Evolutionary conservation across 305 asterid genomes (phyloP).

Genomic region (Fraxinus sp.): DNA sequence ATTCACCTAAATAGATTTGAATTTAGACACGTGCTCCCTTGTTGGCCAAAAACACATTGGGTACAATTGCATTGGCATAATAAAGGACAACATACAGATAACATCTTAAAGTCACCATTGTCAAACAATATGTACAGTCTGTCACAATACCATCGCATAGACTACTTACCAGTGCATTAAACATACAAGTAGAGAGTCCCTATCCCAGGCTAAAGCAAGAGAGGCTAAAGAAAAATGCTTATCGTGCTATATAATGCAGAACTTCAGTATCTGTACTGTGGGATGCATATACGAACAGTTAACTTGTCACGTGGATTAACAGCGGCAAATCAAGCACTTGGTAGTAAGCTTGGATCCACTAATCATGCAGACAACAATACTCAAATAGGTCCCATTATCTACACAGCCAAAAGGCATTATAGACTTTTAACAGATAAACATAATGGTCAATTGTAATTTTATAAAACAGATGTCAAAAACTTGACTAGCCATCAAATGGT

Average conservation of each 20-base stretch:
- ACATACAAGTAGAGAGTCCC: background rate
- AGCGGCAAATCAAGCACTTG: background rate
- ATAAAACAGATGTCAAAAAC: background rate
- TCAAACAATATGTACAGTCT: background rate
- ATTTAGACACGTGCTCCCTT: constrained; percentile 21
- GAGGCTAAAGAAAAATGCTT: background rate
- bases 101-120: background rate
- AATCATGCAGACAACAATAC: background rate
- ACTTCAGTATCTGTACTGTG: background rate
- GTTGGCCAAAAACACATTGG: constrained; percentile 4
- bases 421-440: background rate
- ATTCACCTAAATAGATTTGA: constrained; percentile 50
- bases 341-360: background rate
- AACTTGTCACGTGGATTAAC: background rate
- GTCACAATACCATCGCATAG: background rate
- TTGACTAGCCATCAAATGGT: background rate
- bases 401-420: background rate
- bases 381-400: background rate
- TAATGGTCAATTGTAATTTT: background rate
- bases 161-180: background rate
- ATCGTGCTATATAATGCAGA: background rate
- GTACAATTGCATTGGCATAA: background rate
- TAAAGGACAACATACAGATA: background rate
- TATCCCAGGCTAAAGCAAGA: background rate
- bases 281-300: background rate